Conservation (phyloP, 1,284 basidiomycete genomes). For the Malassezia brasiliensis region DNA sequence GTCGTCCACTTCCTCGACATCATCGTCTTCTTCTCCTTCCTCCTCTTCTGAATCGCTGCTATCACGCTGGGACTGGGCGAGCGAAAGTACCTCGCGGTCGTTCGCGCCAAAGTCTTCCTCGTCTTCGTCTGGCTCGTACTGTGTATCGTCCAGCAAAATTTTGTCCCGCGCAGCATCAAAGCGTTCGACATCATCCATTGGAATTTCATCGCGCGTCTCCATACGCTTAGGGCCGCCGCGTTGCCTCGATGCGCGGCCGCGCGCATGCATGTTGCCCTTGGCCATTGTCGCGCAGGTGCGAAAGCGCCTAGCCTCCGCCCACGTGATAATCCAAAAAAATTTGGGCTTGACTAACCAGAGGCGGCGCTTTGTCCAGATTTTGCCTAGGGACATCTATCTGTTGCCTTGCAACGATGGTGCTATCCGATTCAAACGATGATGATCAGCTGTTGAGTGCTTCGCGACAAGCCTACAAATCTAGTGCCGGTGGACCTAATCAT, state of each 20-base stretch:
- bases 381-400: background rate
- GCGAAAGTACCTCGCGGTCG: slow-evolving; percentile 31
- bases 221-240: background rate
- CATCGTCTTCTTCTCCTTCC: slow-evolving; percentile 22
- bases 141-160: slow-evolving; percentile 57
- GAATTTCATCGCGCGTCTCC: slow-evolving; percentile 21
- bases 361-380: background rate
- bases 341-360: background rate
- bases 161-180: slow-evolving; percentile 56
- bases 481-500: background rate
- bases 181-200: slow-evolving; percentile 34
- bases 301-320: background rate
- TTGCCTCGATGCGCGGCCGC: background rate
- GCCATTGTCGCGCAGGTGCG: background rate
- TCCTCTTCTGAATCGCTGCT: slow-evolving; percentile 22
- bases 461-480: slow-evolving; percentile 5
- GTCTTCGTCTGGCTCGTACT: slow-evolving; percentile 22
- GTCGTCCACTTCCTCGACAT: slow-evolving; percentile 40
- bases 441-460: slow-evolving; percentile 10
- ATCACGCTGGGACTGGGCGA: slow-evolving; percentile 49
- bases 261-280: background rate
- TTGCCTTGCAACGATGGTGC: background rate
- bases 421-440: slow-evolving; percentile 6
- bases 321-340: slow-evolving; percentile 13
- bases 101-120: slow-evolving; percentile 32